A percentile compares a stretch with the other conserved stretches of the same genome.
phyloP scores from a whole-genome alignment of 495 filamentous ascomycete genomes.

The Parathielavia appendiculata region DNA sequence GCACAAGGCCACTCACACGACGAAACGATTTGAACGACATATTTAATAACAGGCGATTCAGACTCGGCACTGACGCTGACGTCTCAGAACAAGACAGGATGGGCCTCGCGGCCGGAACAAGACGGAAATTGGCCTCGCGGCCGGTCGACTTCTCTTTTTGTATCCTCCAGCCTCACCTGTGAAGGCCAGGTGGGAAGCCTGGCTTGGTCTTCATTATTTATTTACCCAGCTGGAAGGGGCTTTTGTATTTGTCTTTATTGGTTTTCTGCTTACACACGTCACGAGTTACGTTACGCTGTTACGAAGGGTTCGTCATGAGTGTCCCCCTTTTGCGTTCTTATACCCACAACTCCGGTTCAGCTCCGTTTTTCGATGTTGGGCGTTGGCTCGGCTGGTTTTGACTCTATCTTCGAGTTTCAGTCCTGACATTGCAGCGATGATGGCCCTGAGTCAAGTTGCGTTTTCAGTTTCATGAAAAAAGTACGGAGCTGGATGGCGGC shows the following conservation, averaged over 20 bases:
- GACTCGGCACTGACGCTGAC: background rate
- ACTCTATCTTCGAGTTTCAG: background rate
- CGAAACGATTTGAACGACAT: background rate
- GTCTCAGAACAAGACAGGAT: conserved; percentile 27
- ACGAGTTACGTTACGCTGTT: conserved; percentile 4
- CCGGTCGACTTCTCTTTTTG: conserved; percentile 27
- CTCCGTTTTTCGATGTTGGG: background rate
- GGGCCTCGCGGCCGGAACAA: conserved; percentile 44
- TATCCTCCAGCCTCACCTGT: conserved; percentile 16
- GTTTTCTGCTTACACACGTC: background rate
- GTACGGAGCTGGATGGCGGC: background rate
- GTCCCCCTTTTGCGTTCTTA: background rate
- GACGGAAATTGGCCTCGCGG: conserved; percentile 45
- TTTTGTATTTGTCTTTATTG: background rate
- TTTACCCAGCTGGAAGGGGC: background rate
- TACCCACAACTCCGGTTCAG: background rate
- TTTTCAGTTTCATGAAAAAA: background rate
- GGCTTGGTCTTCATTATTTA: background rate
- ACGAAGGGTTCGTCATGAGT: conserved; percentile 1
- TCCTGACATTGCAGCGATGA: background rate
- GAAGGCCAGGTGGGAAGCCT: background rate
- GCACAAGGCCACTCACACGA: background rate
- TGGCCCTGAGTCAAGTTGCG: background rate
- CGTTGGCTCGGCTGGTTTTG: background rate
- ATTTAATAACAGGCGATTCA: background rate